Conservation (phyloP, 2,329 filamentous ascomycete genomes). For the Diaporthe capsici region DNA sequence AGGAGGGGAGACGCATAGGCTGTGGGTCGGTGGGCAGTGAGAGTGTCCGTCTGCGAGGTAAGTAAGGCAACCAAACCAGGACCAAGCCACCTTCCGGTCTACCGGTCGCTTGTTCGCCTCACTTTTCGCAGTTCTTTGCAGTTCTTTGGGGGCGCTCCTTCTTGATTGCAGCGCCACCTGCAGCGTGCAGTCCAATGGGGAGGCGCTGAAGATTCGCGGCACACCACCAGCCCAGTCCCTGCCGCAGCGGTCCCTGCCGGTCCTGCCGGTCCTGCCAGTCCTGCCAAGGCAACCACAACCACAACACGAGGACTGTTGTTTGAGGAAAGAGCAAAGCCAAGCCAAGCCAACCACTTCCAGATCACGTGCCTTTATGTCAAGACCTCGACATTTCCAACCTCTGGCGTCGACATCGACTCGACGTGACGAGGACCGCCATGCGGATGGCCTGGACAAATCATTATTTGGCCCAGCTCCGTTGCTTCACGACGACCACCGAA, state of each 20-base stretch:
- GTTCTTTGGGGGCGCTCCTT: constrained; percentile 13
- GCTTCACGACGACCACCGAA: not conserved
- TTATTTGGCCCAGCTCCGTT: not conserved
- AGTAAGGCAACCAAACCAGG: constrained; percentile 37
- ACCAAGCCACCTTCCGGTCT: constrained; percentile 21
- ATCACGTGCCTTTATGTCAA: constrained; percentile 27
- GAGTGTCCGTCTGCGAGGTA: not conserved
- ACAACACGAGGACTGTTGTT: not conserved
- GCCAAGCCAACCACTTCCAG: not conserved
- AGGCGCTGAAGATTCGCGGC: constrained; percentile 10
- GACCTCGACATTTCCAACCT: not conserved
- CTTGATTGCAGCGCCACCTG: constrained; percentile 23
- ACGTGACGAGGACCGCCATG: not conserved
- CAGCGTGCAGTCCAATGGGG: constrained; percentile 29
- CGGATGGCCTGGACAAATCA: not conserved
- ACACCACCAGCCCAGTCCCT: not conserved
- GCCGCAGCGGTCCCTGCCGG: not conserved
- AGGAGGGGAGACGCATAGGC: not conserved
- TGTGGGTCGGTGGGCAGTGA: not conserved
- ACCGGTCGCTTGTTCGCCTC: constrained; percentile 37
- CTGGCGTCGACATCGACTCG: not conserved
- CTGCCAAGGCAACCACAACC: not conserved
- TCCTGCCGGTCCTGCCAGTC: not conserved
- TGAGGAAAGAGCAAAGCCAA: not conserved
- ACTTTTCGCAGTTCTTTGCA: constrained; percentile 14